Evolutionary conservation across 306 rosid species (phyloP).

Genomic region (Heteromeles arbutifolia): DNA sequence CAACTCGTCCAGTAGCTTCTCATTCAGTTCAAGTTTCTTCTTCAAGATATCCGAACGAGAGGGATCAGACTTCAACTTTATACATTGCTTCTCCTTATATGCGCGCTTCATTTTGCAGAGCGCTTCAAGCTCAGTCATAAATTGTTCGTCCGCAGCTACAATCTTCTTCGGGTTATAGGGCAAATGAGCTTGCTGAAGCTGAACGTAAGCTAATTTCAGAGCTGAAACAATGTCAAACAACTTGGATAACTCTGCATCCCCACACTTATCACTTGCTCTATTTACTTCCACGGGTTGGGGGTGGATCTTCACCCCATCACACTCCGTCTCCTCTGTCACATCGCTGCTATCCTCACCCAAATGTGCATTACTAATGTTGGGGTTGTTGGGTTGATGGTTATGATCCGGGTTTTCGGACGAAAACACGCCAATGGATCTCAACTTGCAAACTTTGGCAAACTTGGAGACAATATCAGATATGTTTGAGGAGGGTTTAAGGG

Average conservation of each 20-base stretch:
- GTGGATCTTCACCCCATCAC: constrained; percentile 35
- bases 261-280: constrained; percentile 14
- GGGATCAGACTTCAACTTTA: constrained; percentile 19
- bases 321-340: constrained; percentile 27
- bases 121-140: constrained; percentile 61
- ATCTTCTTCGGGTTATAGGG: constrained; percentile 69
- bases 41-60: constrained; percentile 19
- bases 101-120: constrained; percentile 59
- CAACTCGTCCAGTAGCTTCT: constrained; percentile 43
- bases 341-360: constrained; percentile 25
- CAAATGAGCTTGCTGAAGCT: constrained; percentile 77
- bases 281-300: constrained; percentile 33
- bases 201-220: constrained; percentile 63
- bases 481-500: constrained; percentile 52
- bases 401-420: constrained; percentile 43
- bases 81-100: constrained; percentile 32
- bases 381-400: constrained; percentile 13
- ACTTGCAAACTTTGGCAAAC: constrained; percentile 61
- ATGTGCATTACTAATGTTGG: constrained; percentile 19
- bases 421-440: constrained; percentile 73
- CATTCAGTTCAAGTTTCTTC: constrained; percentile 38
- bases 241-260: constrained; percentile 30
- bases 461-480: constrained; percentile 64
- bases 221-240: constrained; percentile 54
- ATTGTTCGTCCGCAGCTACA: constrained; percentile 55